Evolutionary conservation across 176 grass and related monocot genomes (phyloP), one percentile per base, ranked within the genome.

Genomic region (Tillandsia fasciculata): DNA sequence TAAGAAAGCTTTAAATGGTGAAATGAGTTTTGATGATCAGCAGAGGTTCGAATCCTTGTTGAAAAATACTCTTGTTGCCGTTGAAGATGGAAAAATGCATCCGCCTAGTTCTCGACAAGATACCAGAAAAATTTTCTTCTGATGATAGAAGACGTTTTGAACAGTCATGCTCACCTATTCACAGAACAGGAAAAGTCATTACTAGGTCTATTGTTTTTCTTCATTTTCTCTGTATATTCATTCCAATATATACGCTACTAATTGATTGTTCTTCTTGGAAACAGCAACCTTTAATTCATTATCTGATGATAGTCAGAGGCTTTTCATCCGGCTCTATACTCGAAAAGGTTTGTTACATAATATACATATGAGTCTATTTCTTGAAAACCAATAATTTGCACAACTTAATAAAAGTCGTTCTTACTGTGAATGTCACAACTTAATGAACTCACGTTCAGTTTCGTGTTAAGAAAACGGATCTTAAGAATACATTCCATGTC

Each of bases 301-400:
- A 64, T 85, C 81, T 11, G 65, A 90, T 85, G 86, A 84, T 74
- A 79, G 20, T 26, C 93, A 97, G 78, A 72, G 79, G n/a, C 93
- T 97, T 81, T 97, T 97, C 63, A 75, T 97, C 63, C 91, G 86
- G 70, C 74, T 97, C 72, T 92, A 92, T 81, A 85, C 74, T 77
- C 89, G 89, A 87, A 97, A 97, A 90, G 93, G 89, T 90, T 82
- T 52, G 53, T 48, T 83, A 74, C 65, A 20, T 50, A 68, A 48
- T 50, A 26, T 81, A 72, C 65, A 20, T 50, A 68, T 49, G 58
- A 49, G 63, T 78, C 49, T 11, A 74, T 72, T 69, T 48, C 24
- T 83, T 73, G 33, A 8, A 56, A 51, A 58, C 7, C 27, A 74
- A 48, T 67, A 76, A 64, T 59, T 47, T 73, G 52, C 7, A 59